Evolutionary conservation across 805 yeast species (phyloP).

Genomic region (Starmerella vitae): DNA sequence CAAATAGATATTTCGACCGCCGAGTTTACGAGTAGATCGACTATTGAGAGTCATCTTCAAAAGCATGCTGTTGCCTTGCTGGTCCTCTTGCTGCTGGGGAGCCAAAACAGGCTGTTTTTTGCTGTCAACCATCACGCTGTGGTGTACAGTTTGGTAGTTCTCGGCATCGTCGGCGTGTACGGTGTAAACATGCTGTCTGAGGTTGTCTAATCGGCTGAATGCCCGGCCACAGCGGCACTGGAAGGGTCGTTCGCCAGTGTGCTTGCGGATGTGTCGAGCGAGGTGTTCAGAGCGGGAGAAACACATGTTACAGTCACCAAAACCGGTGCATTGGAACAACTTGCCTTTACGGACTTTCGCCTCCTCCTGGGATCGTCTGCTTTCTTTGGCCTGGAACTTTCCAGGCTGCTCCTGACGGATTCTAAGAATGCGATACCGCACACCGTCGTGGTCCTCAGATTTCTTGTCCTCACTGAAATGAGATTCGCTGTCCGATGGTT

Average conservation of each 20-base stretch:
- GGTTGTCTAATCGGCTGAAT: slow-evolving; percentile 73
- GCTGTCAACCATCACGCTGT: neutral
- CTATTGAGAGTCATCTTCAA: neutral
- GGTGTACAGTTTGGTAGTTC: slow-evolving; percentile 14
- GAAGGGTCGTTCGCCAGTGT: slow-evolving; percentile 90
- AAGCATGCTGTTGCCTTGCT: neutral
- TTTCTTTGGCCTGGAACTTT: neutral
- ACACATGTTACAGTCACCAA: slow-evolving; percentile 73
- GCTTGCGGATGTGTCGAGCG: slow-evolving; percentile 84
- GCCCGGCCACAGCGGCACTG: slow-evolving; percentile 65
- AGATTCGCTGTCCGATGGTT: no score
- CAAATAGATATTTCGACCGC: neutral
- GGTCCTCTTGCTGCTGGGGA: neutral
- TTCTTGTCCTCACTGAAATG: no score
- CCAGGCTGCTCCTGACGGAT: neutral
- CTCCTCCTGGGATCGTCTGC: neutral
- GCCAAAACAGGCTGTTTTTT: neutral
- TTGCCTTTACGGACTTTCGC: slow-evolving; percentile 22
- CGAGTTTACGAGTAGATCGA: neutral
- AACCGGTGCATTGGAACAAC: slow-evolving; percentile 75
- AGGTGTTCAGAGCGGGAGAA: slow-evolving; percentile 85
- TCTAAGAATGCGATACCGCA: neutral
- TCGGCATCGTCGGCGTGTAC: slow-evolving; percentile 46
- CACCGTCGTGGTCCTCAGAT: neutral
- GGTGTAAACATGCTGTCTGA: slow-evolving; percentile 83